Base-by-base conservation (phyloP, 805 yeast species). In the Yamadazyma ubonensis region DNA sequence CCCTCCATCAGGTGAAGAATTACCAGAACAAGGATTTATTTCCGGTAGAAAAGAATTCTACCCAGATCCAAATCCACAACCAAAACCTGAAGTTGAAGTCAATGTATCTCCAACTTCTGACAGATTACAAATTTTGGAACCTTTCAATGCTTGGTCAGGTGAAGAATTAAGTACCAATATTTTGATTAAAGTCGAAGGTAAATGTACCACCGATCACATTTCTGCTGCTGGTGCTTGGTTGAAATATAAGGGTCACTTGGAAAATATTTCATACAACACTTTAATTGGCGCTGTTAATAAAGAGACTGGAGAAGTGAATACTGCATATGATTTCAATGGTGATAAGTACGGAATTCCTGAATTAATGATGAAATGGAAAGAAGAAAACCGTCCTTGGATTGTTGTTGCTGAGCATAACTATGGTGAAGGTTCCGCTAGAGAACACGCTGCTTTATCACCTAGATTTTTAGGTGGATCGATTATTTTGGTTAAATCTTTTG, bases 351-450 rank as follows among this genome's bases (percentile, higher is more conserved):
- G 89, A 19, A 93, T 93, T 49, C 99, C 99, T n/a, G 97, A 88
- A 52, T 75, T 90, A 44, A 93, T 93, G 96, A 84, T 82, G 65
- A 86, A 86, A 64, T 93, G 97, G 97, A 90, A 91, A 63, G 71
- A 79, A 37, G 93, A 87, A 45, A 52, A 65, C 12, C 76, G 85
- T 53, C 93, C 95, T 15, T 91, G 99, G 99, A 76, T 81, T 50
- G 97, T 93, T 32, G 84, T 93, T 49, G 98, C 97, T 39, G 99
- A 93, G 64, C 96, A 93, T 61, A 91, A 91, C 67, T 93, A 91
- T 58, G 99, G 99, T 68, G 99, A 91, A 72, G 99, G 99, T 55
- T 90, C 97, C 36, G 97, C 99, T 22, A 86, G 99, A 77, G 99
- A 91, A 65, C 99, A 91, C 58, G 99, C 99, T 33, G 98, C 98